Base-by-base conservation (phyloP, 768 basidiomycete genomes). In the Terana coerulea region DNA sequence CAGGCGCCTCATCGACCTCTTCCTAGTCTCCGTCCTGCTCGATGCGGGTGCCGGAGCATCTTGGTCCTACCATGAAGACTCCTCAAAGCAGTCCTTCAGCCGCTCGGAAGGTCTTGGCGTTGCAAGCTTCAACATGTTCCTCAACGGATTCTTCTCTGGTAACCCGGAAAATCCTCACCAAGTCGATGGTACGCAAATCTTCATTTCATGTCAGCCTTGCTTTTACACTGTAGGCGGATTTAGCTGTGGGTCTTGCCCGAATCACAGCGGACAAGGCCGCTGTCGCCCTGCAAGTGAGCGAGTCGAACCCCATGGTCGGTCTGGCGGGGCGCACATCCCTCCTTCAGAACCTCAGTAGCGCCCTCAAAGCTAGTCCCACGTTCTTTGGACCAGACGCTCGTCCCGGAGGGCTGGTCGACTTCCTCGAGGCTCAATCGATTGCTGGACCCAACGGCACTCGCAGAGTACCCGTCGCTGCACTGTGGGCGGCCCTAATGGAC, bases 111-210 rank as follows among this genome's bases (percentile, higher is more conserved):
- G 95, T 0, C 71, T 99, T 5, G 95, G 86, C 0, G 85, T 98
- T 5, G 95, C 93, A 0, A 92, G 89, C 61, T 71, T 92, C 36
- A 83, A 89, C 64, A 97, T 98, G 92, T 98, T 97, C 55, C 67
- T 77, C 47, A 67, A 72, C 3, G 95, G 95, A 0, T 67, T 93
- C 41, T 98, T 98, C 70, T 92, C 89, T 12, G 76, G 83, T 24
- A 72, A 79, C 51, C 61, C 60, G 4, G 63, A 67, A 0, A 80
- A 92, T 59, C 84, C 84, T 22, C 77, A 77, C 63, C 75, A 78
- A 49, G 95, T 92, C 2, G 91, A 97, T 67, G 88, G 94, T 95
- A 61, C 45, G 79, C 67, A 24, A 7, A 14, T 10, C 31, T n/a
- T 22, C 25, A 29, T 47, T 3, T 11, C n/a, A 9, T 48, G 9